Evolutionary conservation across 2,329 filamentous ascomycete genomes (phyloP).

Genomic region (Hymenoscyphus linearis): DNA sequence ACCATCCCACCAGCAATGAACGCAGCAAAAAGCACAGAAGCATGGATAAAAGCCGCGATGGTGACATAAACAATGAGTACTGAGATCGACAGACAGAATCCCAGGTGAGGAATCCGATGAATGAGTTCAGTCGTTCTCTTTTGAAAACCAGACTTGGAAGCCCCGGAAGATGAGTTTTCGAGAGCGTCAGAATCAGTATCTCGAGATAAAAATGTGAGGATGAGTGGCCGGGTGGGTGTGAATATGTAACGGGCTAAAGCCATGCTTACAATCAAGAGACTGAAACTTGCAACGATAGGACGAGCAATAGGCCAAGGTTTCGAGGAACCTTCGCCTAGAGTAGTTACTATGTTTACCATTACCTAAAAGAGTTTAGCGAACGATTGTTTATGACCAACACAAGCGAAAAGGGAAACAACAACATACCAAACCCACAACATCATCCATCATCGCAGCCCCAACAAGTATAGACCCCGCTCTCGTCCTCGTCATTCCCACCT

Average conservation of each 20-base stretch:
- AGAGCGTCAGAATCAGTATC: not conserved
- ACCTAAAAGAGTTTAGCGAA: not conserved
- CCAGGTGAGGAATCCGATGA: constrained; percentile 10
- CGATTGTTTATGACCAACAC: not conserved
- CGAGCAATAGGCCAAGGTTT: constrained; percentile 12
- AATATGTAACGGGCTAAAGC: constrained; percentile 12
- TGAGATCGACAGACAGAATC: constrained; percentile 18
- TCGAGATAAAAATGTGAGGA: not conserved
- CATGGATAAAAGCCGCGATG: constrained; percentile 38
- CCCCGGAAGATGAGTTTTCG: not conserved
- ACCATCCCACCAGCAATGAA: constrained; percentile 30
- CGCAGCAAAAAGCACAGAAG: constrained; percentile 45
- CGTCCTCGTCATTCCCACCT: constrained; percentile 51
- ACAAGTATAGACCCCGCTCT: constrained; percentile 58
- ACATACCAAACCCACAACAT: constrained; percentile 64
- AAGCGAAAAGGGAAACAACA: not conserved
- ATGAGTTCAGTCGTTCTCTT: not conserved
- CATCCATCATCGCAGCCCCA: constrained; percentile 75
- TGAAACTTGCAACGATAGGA: constrained; percentile 22
- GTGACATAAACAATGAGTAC: constrained; percentile 21
- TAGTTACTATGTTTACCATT: constrained; percentile 1
- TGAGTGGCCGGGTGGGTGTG: constrained; percentile 14
- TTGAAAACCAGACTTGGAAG: not conserved
- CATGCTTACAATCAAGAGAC: constrained; percentile 18
- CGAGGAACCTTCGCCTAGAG: not conserved